These are phyloP conservation scores for Microcera coccophila DNA, from an alignment of 2,329 filamentous ascomycete species.

Conservation along the genomic window DNA sequence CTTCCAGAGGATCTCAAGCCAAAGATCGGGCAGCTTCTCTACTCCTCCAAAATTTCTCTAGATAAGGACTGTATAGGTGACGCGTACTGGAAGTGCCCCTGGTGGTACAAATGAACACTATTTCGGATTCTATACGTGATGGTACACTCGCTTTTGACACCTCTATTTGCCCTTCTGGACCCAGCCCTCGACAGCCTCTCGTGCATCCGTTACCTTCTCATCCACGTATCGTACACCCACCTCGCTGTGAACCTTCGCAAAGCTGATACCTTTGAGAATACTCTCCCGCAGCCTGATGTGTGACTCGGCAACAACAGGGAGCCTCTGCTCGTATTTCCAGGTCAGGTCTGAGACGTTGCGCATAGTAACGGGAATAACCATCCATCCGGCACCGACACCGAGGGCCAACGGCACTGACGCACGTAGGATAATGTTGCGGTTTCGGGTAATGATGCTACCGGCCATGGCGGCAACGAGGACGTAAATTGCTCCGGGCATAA, in stretches of 20 bases:
- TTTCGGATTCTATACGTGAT: constrained; percentile 34
- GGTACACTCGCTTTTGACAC: constrained; percentile 32
- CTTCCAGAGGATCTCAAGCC: constrained; percentile 4
- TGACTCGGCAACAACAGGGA: constrained; percentile 76
- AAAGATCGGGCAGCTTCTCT: not conserved
- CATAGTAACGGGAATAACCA: constrained; percentile 84
- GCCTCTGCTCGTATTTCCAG: constrained; percentile 90
- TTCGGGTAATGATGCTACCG: constrained; percentile 83
- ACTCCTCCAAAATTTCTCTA: not conserved
- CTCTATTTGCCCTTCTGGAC: constrained; percentile 80
- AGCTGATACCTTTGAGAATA: constrained; percentile 65
- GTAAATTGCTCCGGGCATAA: constrained; percentile 87
- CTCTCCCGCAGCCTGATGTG: constrained; percentile 70
- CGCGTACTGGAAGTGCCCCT: not conserved
- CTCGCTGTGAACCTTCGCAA: constrained; percentile 69
- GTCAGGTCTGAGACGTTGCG: constrained; percentile 78
- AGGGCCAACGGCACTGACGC: constrained; percentile 72
- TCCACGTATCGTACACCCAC: constrained; percentile 70
- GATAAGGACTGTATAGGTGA: not conserved
- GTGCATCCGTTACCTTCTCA: constrained; percentile 71
- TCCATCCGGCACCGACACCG: constrained; percentile 78
- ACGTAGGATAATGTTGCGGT: constrained; percentile 80
- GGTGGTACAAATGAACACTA: constrained; percentile 32
- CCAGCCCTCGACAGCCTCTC: constrained; percentile 80
- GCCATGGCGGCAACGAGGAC: constrained; percentile 94